Evolutionary conservation across 805 yeast species (phyloP).

Genomic region (Candida dajiaensis): DNA sequence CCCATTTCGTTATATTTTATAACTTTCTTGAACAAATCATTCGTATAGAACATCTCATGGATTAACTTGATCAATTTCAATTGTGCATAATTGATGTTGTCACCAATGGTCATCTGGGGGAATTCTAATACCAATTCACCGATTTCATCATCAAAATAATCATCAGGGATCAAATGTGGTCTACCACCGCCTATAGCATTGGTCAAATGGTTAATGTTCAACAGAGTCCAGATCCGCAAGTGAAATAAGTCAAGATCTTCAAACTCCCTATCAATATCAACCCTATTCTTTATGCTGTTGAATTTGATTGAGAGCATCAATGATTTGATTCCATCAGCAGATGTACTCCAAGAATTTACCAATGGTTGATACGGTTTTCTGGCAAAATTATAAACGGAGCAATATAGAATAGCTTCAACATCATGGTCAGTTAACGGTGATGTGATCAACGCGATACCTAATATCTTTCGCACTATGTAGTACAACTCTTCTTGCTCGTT

Average conservation of each 20-base stretch:
- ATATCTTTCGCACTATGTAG: slow-evolving; percentile 41
- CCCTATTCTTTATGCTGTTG: slow-evolving; percentile 33
- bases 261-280: slow-evolving; percentile 19
- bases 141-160: slow-evolving; percentile 31
- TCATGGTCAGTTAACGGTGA: slow-evolving; percentile 54
- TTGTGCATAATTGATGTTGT: slow-evolving; percentile 47
- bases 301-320: slow-evolving; percentile 42
- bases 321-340: slow-evolving; percentile 46
- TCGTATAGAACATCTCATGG: slow-evolving; percentile 20
- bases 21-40: slow-evolving; percentile 17
- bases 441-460: slow-evolving; percentile 43
- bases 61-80: slow-evolving; percentile 32
- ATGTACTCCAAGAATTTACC: slow-evolving; percentile 46
- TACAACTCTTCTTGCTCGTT: slow-evolving; percentile 43
- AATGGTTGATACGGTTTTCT: slow-evolving; percentile 48
- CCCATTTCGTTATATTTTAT: slow-evolving; percentile 18
- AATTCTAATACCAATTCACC: slow-evolving; percentile 39
- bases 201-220: slow-evolving; percentile 47
- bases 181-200: slow-evolving; percentile 44
- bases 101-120: slow-evolving; percentile 48
- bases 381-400: slow-evolving; percentile 48
- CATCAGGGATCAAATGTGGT: slow-evolving; percentile 34
- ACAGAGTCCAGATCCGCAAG: slow-evolving; percentile 46
- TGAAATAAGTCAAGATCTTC: slow-evolving; percentile 42
- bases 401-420: slow-evolving; percentile 52